Conservation (phyloP, 768 basidiomycete species). For the Tulasnella sp. region DNA sequence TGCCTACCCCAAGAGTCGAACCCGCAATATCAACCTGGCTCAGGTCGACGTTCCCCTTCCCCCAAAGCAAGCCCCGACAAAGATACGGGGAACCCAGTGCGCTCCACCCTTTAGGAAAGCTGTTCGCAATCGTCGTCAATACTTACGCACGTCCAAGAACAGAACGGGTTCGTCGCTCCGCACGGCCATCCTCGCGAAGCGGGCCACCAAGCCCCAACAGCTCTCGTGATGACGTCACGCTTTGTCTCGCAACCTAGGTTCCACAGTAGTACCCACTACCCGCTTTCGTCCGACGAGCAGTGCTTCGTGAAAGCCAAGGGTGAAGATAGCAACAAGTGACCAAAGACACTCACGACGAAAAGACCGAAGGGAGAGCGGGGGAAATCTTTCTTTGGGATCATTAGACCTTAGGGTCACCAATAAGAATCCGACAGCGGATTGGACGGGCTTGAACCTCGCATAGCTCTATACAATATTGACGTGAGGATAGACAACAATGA, state of each 20-base stretch:
- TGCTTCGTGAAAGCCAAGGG: background rate
- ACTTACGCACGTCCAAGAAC: background rate
- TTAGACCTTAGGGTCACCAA: background rate
- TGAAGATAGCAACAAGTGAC: background rate
- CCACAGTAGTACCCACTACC: background rate
- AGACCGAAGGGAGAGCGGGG: no score
- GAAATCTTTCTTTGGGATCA: background rate
- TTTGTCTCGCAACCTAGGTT: background rate
- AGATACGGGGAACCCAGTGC: background rate
- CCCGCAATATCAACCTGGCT: background rate
- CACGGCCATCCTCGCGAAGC: no score
- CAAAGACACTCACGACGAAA: no score
- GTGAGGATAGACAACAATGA: background rate
- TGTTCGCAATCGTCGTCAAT: background rate
- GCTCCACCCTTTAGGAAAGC: background rate
- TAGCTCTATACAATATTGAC: background rate
- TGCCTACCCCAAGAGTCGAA: background rate
- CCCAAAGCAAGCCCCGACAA: background rate
- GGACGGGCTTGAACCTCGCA: background rate
- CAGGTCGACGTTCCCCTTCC: no score
- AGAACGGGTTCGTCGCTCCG: background rate
- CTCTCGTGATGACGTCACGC: slow-evolving; percentile 15
- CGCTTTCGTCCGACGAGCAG: background rate
- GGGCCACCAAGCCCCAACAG: background rate
- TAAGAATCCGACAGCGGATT: slow-evolving; percentile 17